Base-by-base conservation (phyloP, 441 rosid genomes). In the Codiaeum variegatum region DNA sequence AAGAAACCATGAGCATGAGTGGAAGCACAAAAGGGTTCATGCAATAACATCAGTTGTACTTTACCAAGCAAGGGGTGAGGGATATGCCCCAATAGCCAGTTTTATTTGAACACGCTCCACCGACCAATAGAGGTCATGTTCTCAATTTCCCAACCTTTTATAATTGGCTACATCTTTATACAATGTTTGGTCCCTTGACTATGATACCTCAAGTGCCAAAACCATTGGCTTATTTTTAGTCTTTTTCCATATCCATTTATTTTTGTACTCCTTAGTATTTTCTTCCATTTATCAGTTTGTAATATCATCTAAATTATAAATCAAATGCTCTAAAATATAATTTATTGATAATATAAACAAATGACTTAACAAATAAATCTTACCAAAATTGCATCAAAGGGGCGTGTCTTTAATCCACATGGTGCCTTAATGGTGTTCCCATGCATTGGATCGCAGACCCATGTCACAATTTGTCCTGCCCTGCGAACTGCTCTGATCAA, bases 371-470 rank as follows among this genome's bases (percentile, higher is more conserved):
- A 59, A 5, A 71, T 76, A n/a, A 56, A 62, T 38, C 46, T 61
- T 88, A 88, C 96, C 96, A 88, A 54, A 75, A 92, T 92, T 26
- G 94, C 83, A 83, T 92, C 97, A 0, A 92, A 92, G 72, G 97
- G 80, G 23, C 96, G 90, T 28, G 97, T 92, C 77, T 87, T 92
- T 73, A 88, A 89, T 23, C 97, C 96, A 52, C 93, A 92, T 1
- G 97, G 97, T 23, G 97, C 96, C 79, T 86, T 83, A 46, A 88
- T 92, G 61, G 97, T 92, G 87, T 92, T 90, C 62, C 96, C 97
- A 19, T 92, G 96, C 92, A 90, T 88, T 16, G 97, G 97, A 82
- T 92, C 97, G 23, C 87, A 82, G 61, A 92, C 94, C 97, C 96
- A 92, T 68, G 96, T 89, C 73, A 92, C 96, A 31, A 90, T 80